These are phyloP conservation scores for Suillus occidentalis DNA, from an alignment of 768 basidiomycete species.

Conservation along the genomic window DNA sequence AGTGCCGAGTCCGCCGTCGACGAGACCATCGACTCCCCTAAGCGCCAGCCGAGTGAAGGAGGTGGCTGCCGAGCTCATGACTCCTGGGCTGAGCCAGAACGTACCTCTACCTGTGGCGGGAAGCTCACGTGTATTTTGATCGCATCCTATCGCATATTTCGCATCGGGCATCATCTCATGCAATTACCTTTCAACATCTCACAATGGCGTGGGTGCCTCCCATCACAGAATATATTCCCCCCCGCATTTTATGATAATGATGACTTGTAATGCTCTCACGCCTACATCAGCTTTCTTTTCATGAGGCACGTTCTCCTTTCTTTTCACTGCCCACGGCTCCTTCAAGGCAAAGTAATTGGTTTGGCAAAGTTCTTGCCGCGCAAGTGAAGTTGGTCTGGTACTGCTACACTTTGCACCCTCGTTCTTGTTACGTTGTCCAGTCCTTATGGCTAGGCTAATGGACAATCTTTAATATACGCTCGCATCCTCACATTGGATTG, in stretches of 20 bases:
- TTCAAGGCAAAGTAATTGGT: neutral
- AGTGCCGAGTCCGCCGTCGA: conserved; percentile 13
- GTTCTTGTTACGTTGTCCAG: neutral
- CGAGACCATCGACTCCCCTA: conserved; percentile 32
- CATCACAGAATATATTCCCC: neutral
- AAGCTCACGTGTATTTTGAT: neutral
- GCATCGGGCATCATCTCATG: neutral
- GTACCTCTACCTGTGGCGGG: neutral
- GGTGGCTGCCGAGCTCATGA: conserved; percentile 44
- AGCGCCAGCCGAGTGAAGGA: conserved; percentile 70
- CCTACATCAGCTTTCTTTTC: neutral
- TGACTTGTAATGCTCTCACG: neutral
- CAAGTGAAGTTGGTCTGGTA: neutral
- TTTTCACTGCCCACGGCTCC: neutral
- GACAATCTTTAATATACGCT: neutral
- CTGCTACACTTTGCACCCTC: neutral
- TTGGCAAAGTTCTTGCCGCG: neutral
- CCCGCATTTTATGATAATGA: neutral
- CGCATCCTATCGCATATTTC: neutral
- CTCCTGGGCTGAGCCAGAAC: conserved; percentile 2
- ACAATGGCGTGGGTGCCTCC: neutral
- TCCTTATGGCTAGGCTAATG: neutral
- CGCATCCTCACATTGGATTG: neutral
- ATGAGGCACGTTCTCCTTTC: neutral
- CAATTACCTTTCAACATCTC: neutral